Evolutionary conservation across 176 grass and related monocot species (phyloP).

Genomic region (Juncus effusus): DNA sequence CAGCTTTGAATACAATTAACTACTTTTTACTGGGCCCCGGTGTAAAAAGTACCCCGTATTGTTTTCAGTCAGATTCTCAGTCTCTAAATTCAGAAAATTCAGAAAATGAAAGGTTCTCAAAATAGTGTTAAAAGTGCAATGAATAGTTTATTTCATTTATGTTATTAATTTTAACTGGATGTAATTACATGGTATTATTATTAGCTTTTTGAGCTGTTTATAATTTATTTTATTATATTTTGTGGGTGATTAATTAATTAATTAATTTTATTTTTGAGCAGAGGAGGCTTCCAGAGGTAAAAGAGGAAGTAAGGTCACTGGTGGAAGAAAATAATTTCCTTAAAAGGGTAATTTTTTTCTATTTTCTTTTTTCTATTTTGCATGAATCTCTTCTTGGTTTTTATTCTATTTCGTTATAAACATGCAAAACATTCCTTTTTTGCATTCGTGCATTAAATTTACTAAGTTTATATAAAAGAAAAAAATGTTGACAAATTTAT

Average conservation of each 20-base stretch:
- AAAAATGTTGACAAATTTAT: neutral
- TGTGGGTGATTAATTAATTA: conserved; percentile 1
- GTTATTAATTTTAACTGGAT: too few relatives aligned
- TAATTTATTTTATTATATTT: neutral
- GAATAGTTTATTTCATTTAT: too few relatives aligned
- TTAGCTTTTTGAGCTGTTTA: too few relatives aligned
- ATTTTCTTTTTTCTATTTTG: neutral
- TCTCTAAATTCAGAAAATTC: too few relatives aligned
- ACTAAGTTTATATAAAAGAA: too few relatives aligned
- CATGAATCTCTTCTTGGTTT: neutral
- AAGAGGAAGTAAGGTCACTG: conserved; percentile 26
- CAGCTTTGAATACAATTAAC: too few relatives aligned
- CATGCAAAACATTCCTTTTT: neutral
- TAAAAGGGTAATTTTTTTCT: conserved; percentile 7
- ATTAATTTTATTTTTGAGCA: conserved; percentile 9
- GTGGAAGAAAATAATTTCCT: conserved; percentile 27
- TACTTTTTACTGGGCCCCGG: neutral
- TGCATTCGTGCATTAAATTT: too few relatives aligned
- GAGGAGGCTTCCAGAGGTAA: conserved; percentile 33
- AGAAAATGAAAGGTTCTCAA: too few relatives aligned
- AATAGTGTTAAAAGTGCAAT: too few relatives aligned
- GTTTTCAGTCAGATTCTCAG: too few relatives aligned
- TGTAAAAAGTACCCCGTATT: neutral
- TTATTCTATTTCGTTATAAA: neutral
- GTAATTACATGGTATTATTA: too few relatives aligned